A percentile compares a stretch with the other conserved stretches of the same genome.
Conservation (phyloP, 2,329 filamentous ascomycete genomes). For the Diplodia seriata region DNA sequence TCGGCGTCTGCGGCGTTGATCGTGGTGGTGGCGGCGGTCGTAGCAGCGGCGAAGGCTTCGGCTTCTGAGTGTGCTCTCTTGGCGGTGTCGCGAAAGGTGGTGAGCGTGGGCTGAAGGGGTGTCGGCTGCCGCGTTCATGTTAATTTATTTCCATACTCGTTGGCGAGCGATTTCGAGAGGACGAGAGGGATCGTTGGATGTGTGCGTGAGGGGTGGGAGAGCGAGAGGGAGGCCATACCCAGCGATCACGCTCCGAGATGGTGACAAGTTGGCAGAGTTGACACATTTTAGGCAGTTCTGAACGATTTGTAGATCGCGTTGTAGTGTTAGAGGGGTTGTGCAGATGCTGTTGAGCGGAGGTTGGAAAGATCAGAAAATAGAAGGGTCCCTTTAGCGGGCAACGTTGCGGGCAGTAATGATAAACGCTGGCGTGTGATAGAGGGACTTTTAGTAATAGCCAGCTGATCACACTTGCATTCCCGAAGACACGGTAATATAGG, state of each 20-base stretch:
- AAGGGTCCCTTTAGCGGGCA: background rate
- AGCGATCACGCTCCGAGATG: constrained; percentile 28
- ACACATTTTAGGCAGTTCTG: constrained; percentile 10
- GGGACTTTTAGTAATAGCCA: background rate
- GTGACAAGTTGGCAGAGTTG: constrained; percentile 25
- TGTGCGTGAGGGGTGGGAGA: background rate
- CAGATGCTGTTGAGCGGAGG: background rate
- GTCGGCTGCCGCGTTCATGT: constrained; percentile 16
- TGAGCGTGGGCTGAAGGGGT: constrained; percentile 16
- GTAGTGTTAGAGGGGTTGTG: background rate
- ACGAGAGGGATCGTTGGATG: background rate
- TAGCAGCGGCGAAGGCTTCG: background rate
- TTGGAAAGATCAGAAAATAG: background rate
- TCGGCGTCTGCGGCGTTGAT: background rate
- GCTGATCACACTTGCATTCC: background rate
- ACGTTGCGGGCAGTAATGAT: no score
- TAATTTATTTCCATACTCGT: background rate
- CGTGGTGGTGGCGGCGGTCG: background rate
- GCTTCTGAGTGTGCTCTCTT: constrained; percentile 21
- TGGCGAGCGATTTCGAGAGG: no score
- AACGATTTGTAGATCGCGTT: background rate
- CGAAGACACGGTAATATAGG: background rate
- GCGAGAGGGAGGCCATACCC: constrained; percentile 7
- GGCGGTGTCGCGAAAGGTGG: constrained; percentile 12
- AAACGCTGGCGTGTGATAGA: background rate